Conservation (phyloP, 176 grass and related monocot species). For the Paspalum notatum region DNA sequence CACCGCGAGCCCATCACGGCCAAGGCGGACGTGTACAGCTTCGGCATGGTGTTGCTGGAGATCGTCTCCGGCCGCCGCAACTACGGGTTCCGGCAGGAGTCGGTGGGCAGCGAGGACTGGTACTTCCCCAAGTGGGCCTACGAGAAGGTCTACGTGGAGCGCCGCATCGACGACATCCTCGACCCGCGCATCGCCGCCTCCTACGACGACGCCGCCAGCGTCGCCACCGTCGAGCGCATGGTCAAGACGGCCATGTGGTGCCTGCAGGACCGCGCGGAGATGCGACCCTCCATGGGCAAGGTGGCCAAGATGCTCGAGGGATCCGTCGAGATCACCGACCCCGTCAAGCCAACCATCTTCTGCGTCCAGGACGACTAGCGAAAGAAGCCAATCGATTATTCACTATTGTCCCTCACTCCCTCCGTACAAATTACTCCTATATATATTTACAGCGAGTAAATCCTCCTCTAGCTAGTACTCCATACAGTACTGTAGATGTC, state of each 20-base stretch:
- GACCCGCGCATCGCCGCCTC: slow-evolving; percentile 59
- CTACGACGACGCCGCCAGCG: slow-evolving; percentile 50
- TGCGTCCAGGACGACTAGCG: slow-evolving; percentile 68
- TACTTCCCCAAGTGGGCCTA: slow-evolving; percentile 92
- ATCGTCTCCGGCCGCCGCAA: slow-evolving; percentile 75
- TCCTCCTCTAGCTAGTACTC: too few relatives aligned
- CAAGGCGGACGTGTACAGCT: slow-evolving; percentile 94
- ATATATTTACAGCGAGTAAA: too few relatives aligned
- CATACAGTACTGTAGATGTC: too few relatives aligned
- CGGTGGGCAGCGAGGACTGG: slow-evolving; percentile 87
- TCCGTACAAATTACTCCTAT: too few relatives aligned
- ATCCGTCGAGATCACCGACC: slow-evolving; percentile 87
- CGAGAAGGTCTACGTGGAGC: slow-evolving; percentile 91
- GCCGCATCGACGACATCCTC: slow-evolving; percentile 72
- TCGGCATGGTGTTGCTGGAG: slow-evolving; percentile 98
- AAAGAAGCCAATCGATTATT: background rate
- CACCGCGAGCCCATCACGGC: slow-evolving; percentile 94
- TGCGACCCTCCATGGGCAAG: slow-evolving; percentile 91
- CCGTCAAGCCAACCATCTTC: slow-evolving; percentile 77
- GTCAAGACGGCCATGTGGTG: slow-evolving; percentile 98
- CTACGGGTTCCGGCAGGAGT: slow-evolving; percentile 75
- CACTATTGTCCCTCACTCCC: too few relatives aligned
- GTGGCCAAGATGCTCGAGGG: slow-evolving; percentile 97
- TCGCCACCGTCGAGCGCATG: slow-evolving; percentile 81
- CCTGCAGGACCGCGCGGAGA: slow-evolving; percentile 88